Conservation (phyloP, 805 yeast genomes). For the Wickerhamomyces subpelliculosus region DNA sequence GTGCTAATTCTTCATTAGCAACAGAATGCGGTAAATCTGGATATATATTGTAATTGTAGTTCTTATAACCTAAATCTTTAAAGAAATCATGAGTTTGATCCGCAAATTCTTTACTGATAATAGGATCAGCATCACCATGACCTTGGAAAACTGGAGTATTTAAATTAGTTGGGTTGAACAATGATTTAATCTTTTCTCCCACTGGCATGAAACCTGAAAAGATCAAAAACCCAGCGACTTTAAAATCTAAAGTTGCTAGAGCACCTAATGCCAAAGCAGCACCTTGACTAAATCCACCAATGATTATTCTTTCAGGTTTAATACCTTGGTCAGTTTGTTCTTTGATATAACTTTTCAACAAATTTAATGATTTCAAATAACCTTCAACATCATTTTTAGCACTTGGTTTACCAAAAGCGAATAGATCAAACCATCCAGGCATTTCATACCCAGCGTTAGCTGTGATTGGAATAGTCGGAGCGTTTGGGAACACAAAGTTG, state of each 20-base stretch:
- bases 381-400: slow-evolving; percentile 44
- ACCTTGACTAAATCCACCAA: slow-evolving; percentile 97
- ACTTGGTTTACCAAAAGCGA: slow-evolving; percentile 40
- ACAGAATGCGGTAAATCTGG: slow-evolving; percentile 64
- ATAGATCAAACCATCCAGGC: slow-evolving; percentile 88
- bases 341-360: slow-evolving; percentile 38
- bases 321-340: slow-evolving; percentile 48
- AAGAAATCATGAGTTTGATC: slow-evolving; percentile 37
- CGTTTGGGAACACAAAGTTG: slow-evolving; percentile 85
- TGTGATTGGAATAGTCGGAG: slow-evolving; percentile 68
- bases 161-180: slow-evolving; percentile 35
- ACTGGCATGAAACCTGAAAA: slow-evolving; percentile 66
- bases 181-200: slow-evolving; percentile 11
- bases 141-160: slow-evolving; percentile 80
- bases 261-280: slow-evolving; percentile 71
- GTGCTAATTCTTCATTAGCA: slow-evolving; percentile 56
- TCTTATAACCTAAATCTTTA: slow-evolving; percentile 38
- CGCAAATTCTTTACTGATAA: slow-evolving; percentile 40
- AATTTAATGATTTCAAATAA: slow-evolving; percentile 40
- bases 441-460: slow-evolving; percentile 56
- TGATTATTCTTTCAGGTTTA: slow-evolving; percentile 59
- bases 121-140: slow-evolving; percentile 76
- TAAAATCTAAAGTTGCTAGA: slow-evolving; percentile 43
- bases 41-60: slow-evolving; percentile 48
- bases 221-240: slow-evolving; percentile 72